A percentile compares a stretch with the other conserved stretches of the same genome.
Evolutionary conservation across 495 filamentous ascomycete species (phyloP).

Genomic region (Penicillium herquei): DNA sequence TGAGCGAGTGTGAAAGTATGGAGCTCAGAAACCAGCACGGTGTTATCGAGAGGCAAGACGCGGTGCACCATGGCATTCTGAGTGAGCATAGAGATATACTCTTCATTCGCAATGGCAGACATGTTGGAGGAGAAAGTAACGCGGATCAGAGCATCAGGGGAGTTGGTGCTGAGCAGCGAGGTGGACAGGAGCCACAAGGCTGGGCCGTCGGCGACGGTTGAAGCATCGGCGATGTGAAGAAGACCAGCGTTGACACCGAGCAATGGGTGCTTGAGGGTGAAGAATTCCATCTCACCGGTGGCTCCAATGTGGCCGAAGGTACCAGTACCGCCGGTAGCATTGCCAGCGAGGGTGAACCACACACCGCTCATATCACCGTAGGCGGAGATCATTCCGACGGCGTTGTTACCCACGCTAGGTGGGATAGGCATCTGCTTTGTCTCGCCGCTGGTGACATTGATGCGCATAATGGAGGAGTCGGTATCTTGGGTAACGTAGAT

Average conservation of each 20-base stretch:
- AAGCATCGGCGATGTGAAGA: constrained; percentile 21
- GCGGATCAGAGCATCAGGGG: constrained; percentile 22
- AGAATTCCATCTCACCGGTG: constrained; percentile 18
- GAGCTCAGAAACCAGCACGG: constrained; percentile 14
- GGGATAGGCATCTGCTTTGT: constrained; percentile 19
- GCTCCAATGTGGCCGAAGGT: constrained; percentile 25
- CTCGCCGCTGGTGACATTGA: constrained; percentile 20
- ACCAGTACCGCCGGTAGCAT: constrained; percentile 22
- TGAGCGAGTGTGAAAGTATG: constrained; percentile 18
- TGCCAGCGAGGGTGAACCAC: constrained; percentile 23
- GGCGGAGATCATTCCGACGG: constrained; percentile 23
- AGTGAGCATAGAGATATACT: constrained; percentile 16
- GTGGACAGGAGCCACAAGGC: constrained; percentile 24
- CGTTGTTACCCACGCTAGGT: constrained; percentile 22
- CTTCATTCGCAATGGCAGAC: constrained; percentile 6
- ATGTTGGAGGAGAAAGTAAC: constrained; percentile 14
- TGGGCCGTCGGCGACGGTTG: constrained; percentile 14
- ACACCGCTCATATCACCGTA: constrained; percentile 16
- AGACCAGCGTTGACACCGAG: constrained; percentile 15
- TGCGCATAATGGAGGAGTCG: constrained; percentile 26
- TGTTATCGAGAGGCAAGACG: constrained; percentile 7
- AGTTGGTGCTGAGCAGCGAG: constrained; percentile 23
- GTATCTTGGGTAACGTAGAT: constrained; percentile 24
- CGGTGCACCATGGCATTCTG: constrained; percentile 17
- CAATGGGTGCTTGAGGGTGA: constrained; percentile 13